Evolutionary conservation across 2,329 filamentous ascomycete genomes (phyloP), one percentile per base, ranked within the genome.

Genomic region (Sporothrix dimorphospora): DNA sequence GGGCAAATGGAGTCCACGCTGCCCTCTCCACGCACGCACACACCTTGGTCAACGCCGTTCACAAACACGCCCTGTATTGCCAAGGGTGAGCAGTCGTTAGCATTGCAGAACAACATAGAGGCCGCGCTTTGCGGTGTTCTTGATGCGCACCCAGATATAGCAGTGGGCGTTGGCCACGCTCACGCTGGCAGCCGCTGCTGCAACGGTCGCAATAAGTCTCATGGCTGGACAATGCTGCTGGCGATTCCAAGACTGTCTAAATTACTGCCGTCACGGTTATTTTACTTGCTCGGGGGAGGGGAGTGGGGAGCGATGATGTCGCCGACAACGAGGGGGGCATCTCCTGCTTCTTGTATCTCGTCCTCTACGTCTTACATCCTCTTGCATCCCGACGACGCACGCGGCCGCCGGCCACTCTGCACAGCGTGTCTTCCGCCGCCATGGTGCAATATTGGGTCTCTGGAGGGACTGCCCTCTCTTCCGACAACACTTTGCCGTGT

Each of bases 1-100:
- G 30, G 3, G 57, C 34, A 21, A 7, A 24, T 38, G 12, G 1
- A 21, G 3, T 40, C 57, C n/a, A 3, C n/a, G 19, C n/a, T 40
- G 34, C 9, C 19, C 34, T 61, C n/a, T 0, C n/a, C 1, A 24
- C 14, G 34, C 7, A 16, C 14, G 6, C 38, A 24, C 57, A 12
- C 38, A 71, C 76, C 75, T 70, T 77, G 75, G 49, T 77, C 76
- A 3, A 76, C 73, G 42, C 75, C 76, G 47, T 77, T 77, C 21
- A 77, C 74, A 47, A 71, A 77, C 4, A 77, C 76, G 38, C 76
- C 76, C 76, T 77, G 21, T 30, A 21, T 66, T 30, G 2, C 3
- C 7, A 11, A 40, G 16, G 19, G 19, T 11, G 19, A 9, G 30
- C 30, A 5, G 7, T 30, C 34, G 57, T 61, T 61, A 61, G 57